Evolutionary conservation across 441 rosid species (phyloP), one percentile per base, ranked within the genome.

Genomic region (Omphalea diandra): DNA sequence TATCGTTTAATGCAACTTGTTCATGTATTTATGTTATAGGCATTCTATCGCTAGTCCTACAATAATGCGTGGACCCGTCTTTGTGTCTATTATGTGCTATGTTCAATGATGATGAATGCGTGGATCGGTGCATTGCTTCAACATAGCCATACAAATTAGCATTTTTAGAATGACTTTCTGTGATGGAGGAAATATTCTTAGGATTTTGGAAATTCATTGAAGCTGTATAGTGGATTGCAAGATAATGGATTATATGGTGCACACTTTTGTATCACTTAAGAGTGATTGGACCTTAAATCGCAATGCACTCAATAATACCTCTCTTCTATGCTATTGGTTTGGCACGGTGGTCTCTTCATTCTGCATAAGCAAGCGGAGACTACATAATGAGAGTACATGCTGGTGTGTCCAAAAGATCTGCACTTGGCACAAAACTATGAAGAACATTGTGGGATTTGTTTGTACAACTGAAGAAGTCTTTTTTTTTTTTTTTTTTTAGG

Each of bases 81-180:
- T 1, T 55, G 8, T n/a, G 1, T 55, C 36, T 29, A 27, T 55
- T 55, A 1, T 68, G 54, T 9, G 1, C 40, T 31, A 18, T 38
- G 71, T 26, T 68, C 14, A 66, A n/a, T 35, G 26, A 55, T 41
- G 63, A 9, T 67, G 58, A 67, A 33, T 36, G 52, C 17, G 2
- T 7, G 2, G 27, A 20, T 35, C 4, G 36, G 26, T 10, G 22
- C n/a, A 2, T 5, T 54, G 27, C 52, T 5, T 29, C 17, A 2
- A 3, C 46, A 0, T 27, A 68, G 18, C 3, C 36, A 7, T 38
- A n/a, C 52, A 67, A 14, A 47, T 12, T 65, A 46, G 2, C 18
- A 2, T 10, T 44, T 47, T 20, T 20, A 32, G 53, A 7, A 57
- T 3, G 38, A 17, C 17, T 29, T 43, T 36, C 4, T n/a, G 2